These are phyloP conservation scores for Lasiodiplodia gonubiensis DNA, from an alignment of 2,329 filamentous ascomycete species.

Conservation along the genomic window DNA sequence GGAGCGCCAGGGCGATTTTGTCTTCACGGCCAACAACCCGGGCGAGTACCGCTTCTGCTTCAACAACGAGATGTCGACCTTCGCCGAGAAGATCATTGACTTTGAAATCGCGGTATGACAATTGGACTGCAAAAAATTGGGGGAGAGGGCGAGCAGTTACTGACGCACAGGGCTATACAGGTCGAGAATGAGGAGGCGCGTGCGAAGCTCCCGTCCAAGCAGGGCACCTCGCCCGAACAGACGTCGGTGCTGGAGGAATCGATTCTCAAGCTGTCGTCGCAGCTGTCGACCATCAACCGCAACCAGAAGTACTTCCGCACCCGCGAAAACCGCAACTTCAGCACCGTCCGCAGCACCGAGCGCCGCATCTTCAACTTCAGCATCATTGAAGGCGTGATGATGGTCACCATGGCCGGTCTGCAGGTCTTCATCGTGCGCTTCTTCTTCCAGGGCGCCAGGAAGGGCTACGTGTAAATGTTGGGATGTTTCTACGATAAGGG, in stretches of 20 bases:
- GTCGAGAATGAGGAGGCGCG: slow-evolving; percentile 86
- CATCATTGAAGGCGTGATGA: slow-evolving; percentile 87
- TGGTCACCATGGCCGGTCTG: slow-evolving; percentile 91
- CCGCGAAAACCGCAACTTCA: slow-evolving; percentile 98
- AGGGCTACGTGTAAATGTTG: slow-evolving; percentile 54
- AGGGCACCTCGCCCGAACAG: slow-evolving; percentile 86
- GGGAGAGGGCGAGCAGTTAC: not conserved
- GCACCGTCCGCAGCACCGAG: slow-evolving; percentile 95
- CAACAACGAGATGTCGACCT: slow-evolving; percentile 97
- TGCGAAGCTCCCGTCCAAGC: slow-evolving; percentile 81
- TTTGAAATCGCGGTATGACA: slow-evolving; percentile 88
- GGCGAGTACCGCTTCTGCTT: slow-evolving; percentile 99
- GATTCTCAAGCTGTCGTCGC: slow-evolving; percentile 90
- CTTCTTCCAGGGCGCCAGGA: slow-evolving; percentile 92
- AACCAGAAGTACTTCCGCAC: slow-evolving; percentile 99
- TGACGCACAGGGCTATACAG: slow-evolving; percentile 52
- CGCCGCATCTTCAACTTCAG: slow-evolving; percentile 96
- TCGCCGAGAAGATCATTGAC: slow-evolving; percentile 95
- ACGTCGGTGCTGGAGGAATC: slow-evolving; percentile 89
- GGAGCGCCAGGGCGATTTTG: slow-evolving; percentile 95
- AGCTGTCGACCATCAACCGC: slow-evolving; percentile 90
- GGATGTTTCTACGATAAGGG: slow-evolving; percentile 6
- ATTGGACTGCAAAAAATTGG: not conserved
- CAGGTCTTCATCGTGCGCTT: slow-evolving; percentile 98
- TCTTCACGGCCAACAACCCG: slow-evolving; percentile 86